phyloP scores from a whole-genome alignment of 805 yeast species.

The Clavispora fructus region DNA sequence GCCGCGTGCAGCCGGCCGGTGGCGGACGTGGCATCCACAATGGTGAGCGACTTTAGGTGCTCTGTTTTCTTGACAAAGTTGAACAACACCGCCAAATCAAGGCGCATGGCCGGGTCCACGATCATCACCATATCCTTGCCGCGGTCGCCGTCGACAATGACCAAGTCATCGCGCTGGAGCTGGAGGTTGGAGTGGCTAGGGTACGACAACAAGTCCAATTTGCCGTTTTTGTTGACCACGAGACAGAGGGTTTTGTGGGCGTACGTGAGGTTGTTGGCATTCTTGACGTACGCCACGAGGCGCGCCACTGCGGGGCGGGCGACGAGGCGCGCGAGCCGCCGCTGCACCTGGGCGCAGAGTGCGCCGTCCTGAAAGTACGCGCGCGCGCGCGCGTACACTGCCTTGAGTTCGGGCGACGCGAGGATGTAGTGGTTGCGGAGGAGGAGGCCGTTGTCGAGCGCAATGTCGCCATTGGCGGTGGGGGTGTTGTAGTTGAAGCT shows the following conservation, averaged over 20 bases:
- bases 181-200: slow-evolving; percentile 60
- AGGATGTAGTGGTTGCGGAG: slow-evolving; percentile 52
- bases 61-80: slow-evolving; percentile 71
- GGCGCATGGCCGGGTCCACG: slow-evolving; percentile 56
- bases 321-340: slow-evolving; percentile 23
- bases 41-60: slow-evolving; percentile 51
- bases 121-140: slow-evolving; percentile 77
- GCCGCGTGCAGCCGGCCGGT: slow-evolving; percentile 38
- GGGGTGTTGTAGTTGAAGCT: no score
- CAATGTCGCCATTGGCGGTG: slow-evolving; percentile 13
- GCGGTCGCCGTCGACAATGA: slow-evolving; percentile 78
- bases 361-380: slow-evolving; percentile 46
- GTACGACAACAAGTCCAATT: slow-evolving; percentile 63
- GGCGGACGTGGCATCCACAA: slow-evolving; percentile 21
- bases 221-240: slow-evolving; percentile 58
- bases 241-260: slow-evolving; percentile 40
- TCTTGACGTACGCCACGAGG: slow-evolving; percentile 33
- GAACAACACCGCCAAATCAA: slow-evolving; percentile 64
- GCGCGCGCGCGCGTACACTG: slow-evolving; percentile 42
- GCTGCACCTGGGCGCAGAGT: slow-evolving; percentile 23
- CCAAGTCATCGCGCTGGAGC: slow-evolving; percentile 58
- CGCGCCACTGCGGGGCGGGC: slow-evolving; percentile 23
- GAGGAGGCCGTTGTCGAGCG: slow-evolving; percentile 59
- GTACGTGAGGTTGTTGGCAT: slow-evolving; percentile 36
- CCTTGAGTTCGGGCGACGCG: slow-evolving; percentile 53